These are phyloP conservation scores for Musa schizocarpa DNA, from an alignment of 176 grass and related monocot genomes.

Conservation along the genomic window DNA sequence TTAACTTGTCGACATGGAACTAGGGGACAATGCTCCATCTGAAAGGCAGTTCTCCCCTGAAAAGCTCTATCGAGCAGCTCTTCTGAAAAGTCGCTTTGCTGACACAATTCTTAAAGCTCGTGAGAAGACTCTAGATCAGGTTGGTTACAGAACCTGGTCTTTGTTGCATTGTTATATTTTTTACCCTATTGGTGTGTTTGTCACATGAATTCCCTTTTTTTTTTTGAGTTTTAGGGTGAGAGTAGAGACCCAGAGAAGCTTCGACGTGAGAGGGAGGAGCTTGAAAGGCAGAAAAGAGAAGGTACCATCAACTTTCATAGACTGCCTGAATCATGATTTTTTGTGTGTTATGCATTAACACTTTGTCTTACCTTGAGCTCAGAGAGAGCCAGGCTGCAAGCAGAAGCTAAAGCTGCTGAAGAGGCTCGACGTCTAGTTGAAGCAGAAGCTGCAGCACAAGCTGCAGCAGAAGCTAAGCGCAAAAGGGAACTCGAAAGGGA, in stretches of 20 bases:
- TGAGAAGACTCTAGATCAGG: constrained; percentile 95
- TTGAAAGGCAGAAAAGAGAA: constrained; percentile 80
- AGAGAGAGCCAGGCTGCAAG: constrained; percentile 86
- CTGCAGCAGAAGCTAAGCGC: constrained; percentile 69
- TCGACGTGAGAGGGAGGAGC: constrained; percentile 66
- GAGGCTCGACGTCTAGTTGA: constrained; percentile 64
- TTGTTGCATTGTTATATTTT: constrained; percentile 20
- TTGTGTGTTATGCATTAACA: neutral
- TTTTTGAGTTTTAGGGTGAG: constrained; percentile 38
- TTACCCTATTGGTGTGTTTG: constrained; percentile 14
- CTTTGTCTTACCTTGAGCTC: constrained; percentile 9
- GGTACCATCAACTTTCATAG: constrained; percentile 39
- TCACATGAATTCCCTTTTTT: constrained; percentile 2
- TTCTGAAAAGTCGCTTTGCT: constrained; percentile 76
- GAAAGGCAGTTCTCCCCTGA: constrained; percentile 55
- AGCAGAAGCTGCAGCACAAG: constrained; percentile 56
- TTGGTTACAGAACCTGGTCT: constrained; percentile 25
- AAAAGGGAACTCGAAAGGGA: constrained; percentile 86
- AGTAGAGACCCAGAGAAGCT: constrained; percentile 91
- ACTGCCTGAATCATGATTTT: constrained; percentile 12
- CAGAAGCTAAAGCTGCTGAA: constrained; percentile 89
- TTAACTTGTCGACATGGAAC: constrained; percentile 37
- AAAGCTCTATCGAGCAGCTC: constrained; percentile 70
- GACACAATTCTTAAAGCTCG: constrained; percentile 98
- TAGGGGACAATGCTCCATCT: constrained; percentile 55